These are phyloP conservation scores for Saccharomyces cerevisiae DNA, from an alignment of 805 yeast genomes.

Conservation along the genomic window DNA sequence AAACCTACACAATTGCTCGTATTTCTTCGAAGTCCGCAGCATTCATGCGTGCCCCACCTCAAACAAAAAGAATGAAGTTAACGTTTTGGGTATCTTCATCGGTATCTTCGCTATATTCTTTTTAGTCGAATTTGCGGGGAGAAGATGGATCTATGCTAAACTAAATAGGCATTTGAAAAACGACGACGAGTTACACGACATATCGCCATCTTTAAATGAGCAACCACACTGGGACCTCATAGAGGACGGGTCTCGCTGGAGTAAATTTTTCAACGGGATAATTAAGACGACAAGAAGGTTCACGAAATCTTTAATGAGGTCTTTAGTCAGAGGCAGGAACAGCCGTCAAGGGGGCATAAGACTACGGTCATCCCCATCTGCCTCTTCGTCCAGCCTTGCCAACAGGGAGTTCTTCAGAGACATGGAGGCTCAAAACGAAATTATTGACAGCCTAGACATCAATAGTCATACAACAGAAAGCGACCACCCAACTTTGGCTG, in stretches of 20 bases:
- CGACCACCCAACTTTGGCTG: neutral
- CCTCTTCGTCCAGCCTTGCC: neutral
- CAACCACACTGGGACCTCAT: constrained; percentile 31
- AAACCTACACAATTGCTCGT: constrained; percentile 65
- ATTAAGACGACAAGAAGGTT: constrained; percentile 1
- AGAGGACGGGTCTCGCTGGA: constrained; percentile 16
- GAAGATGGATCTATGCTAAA: constrained; percentile 26
- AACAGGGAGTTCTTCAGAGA: constrained; percentile 25
- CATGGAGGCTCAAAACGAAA: constrained; percentile 35
- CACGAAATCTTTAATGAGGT: neutral
- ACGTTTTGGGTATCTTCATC: constrained; percentile 57
- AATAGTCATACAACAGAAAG: constrained; percentile 10
- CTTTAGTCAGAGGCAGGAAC: neutral
- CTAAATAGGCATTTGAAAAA: constrained; percentile 9
- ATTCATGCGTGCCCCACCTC: constrained; percentile 82
- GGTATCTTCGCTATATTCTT: constrained; percentile 39
- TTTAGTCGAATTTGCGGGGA: constrained; percentile 32
- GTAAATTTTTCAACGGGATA: constrained; percentile 2
- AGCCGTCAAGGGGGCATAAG: constrained; percentile 5
- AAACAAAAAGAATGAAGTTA: constrained; percentile 53
- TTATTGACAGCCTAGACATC: constrained; percentile 34
- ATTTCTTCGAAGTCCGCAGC: constrained; percentile 76
- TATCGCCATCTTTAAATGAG: constrained; percentile 2
- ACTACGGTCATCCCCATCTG: constrained; percentile 1
- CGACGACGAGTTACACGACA: neutral